A percentile compares a stretch with the other conserved stretches of the same genome.
Conservation (phyloP, 495 filamentous ascomycete species). For the Xylaria venustula region DNA sequence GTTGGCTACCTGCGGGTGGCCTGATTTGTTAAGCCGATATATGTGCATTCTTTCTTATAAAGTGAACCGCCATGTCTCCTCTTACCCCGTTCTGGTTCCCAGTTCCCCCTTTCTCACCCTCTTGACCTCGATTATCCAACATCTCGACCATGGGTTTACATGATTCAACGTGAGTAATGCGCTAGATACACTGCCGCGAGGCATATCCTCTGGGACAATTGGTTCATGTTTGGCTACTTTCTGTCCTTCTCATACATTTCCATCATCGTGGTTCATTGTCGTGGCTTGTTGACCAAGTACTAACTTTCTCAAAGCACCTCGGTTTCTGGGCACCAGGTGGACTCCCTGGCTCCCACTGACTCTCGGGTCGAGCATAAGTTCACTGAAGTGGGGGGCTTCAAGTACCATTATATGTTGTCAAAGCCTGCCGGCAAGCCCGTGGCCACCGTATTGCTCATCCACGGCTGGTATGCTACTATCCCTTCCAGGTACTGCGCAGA, state of each 20-base stretch:
- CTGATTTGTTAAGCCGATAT: background rate
- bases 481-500: background rate
- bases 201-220: background rate
- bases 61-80: background rate
- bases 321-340: conserved; percentile 42
- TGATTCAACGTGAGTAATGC: background rate
- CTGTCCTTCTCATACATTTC: background rate
- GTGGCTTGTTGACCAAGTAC: background rate
- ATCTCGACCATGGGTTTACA: background rate
- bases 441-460: conserved; percentile 63
- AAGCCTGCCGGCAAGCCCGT: conserved; percentile 52
- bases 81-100: background rate
- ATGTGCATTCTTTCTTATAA: background rate
- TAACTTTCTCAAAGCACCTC: background rate
- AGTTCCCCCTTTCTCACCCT: background rate
- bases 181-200: background rate
- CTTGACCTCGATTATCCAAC: background rate
- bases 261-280: background rate
- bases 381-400: conserved; percentile 59
- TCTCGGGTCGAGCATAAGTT: conserved; percentile 61
- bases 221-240: background rate
- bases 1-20: background rate
- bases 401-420: conserved; percentile 69
- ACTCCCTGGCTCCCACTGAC: conserved; percentile 66
- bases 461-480: conserved; percentile 52